Evolutionary conservation across 441 rosid genomes (phyloP), one percentile per base, ranked within the genome.

Genomic region (Bocquillonia castaneifolia): DNA sequence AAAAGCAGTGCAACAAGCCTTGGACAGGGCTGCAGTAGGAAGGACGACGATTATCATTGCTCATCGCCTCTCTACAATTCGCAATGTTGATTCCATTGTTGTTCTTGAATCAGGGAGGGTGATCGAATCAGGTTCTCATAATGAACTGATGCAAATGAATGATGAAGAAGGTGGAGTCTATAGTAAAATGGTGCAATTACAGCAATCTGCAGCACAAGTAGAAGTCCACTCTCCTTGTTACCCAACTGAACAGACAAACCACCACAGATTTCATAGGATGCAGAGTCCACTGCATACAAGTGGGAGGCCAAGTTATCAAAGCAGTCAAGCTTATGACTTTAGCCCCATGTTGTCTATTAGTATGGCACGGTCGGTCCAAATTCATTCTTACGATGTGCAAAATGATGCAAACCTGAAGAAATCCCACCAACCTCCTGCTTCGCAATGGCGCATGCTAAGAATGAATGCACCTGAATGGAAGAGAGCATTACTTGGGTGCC

Each of bases 1-100:
- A 71, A 83, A 79, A 53, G 40, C 74, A 39, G 87, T 84, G 31
- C 92, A 83, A 69, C 83, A 79, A 53, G 86, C 89, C 26, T 67
- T 87, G 47, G 83, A 82, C 48, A 74, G 79, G 57, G 89, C 83
- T 53, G 80, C 83, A 7, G 51, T 64, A 22, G 92, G 88, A 53
- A 83, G 92, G 67, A 85, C 88, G 25, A 70, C 87, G 18, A 80
- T 87, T 61, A 75, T 82, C 55, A 77, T 87, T 68, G 92, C 92
- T 8, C 92, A 84, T 67, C 85, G 88, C 17, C 80, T 87, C 13
- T 77, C 84, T 52, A 87, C 88, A 68, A 80, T 84, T 56, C 74
- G 76, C 6, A 58, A 63, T 10, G 82, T 83, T 14, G 76, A 77
- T 72, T 40, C 74, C 59, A 84, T 87, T 53, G 77, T 71, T 20